Base-by-base conservation (phyloP, 2,329 filamentous ascomycete species). In the Fusarium armeniacum region DNA sequence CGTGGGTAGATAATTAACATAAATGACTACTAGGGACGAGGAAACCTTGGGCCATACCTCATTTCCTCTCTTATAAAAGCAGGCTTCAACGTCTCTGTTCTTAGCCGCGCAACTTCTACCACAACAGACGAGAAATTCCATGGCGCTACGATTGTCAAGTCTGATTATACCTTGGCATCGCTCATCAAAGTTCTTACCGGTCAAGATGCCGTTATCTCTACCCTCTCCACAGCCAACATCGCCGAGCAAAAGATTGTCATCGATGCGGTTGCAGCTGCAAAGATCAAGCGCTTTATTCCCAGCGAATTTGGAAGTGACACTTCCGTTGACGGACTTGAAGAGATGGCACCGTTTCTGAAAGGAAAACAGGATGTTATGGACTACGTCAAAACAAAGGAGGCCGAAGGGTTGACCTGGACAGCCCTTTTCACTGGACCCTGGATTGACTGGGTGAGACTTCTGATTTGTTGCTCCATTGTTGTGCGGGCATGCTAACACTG, bases 301-400 rank as follows among this genome's bases (percentile, higher is more conserved):
- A 64, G 62, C 7, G 62, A 65, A 2, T 64, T 64, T 4, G 62
- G 62, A 0, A 51, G 60, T 13, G 62, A 64, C 12, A 64, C 60
- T 0, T 64, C 60, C 0, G 15, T 64, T 0, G 45, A 58, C 0
- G 52, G 60, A 0, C 62, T 64, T 0, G 52, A 64, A 2, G 36
- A 26, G 0, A 64, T 65, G 62, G 62, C 62, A 0, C 60, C 62
- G 0, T 64, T 64, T 9, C 33, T 64, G 3, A 65, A 65, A 2
- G 60, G 38, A 0, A 64, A 65, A 3, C 60, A 59, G 2, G 33
- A 51, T 0, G 9, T 65, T 0, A 65, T 64, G 62, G 51, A 65
- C 3, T 41, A 64, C 16, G 60, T 51, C 1, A 64, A 65, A 33
- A 32, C 51, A 0, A 64, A 64, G 4, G 52, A 58, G 28, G 13